Conservation (phyloP, 75 land plant species). For the Larix kaempferi region DNA sequence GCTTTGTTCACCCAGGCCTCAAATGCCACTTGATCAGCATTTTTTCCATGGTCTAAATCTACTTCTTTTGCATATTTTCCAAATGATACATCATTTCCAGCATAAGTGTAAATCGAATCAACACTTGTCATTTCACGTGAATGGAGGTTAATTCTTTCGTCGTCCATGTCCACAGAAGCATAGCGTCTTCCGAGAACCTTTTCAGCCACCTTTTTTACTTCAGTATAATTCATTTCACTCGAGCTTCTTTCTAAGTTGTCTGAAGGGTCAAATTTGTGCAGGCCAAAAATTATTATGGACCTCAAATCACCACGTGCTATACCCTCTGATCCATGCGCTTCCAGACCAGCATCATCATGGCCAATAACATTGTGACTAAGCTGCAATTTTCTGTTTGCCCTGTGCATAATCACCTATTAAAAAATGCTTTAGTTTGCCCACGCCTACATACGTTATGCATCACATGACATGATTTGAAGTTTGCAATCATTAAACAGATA, state of each 20-base stretch:
- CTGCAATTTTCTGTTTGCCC: conserved; percentile 78
- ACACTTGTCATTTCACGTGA: conserved; percentile 3
- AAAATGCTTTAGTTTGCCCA: neutral
- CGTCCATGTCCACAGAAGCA: conserved; percentile 17
- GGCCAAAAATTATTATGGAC: conserved; percentile 68
- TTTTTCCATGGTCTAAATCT: conserved; percentile 17
- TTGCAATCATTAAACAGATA: neutral
- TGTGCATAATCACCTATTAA: conserved; percentile 70
- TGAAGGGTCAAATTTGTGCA: conserved; percentile 55
- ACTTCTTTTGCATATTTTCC: conserved; percentile 10
- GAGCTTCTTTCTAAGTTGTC: conserved; percentile 13
- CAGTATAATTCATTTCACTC: conserved; percentile 14
- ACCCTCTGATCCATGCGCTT: conserved; percentile 19
- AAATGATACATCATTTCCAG: conserved; percentile 9
- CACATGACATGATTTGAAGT: neutral
- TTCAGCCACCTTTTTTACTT: conserved; percentile 37
- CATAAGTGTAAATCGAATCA: conserved; percentile 15
- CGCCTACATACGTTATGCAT: neutral
- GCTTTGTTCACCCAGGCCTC: conserved; percentile 55
- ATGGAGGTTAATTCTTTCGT: conserved; percentile 27
- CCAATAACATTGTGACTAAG: conserved; percentile 72
- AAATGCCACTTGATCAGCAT: conserved; percentile 59
- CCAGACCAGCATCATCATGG: conserved; percentile 25
- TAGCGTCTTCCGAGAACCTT: conserved; percentile 39
- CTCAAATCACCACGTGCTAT: conserved; percentile 43